phyloP scores from a whole-genome alignment of 495 filamentous ascomycete genomes.

The Stereocaulon alpinum region DNA sequence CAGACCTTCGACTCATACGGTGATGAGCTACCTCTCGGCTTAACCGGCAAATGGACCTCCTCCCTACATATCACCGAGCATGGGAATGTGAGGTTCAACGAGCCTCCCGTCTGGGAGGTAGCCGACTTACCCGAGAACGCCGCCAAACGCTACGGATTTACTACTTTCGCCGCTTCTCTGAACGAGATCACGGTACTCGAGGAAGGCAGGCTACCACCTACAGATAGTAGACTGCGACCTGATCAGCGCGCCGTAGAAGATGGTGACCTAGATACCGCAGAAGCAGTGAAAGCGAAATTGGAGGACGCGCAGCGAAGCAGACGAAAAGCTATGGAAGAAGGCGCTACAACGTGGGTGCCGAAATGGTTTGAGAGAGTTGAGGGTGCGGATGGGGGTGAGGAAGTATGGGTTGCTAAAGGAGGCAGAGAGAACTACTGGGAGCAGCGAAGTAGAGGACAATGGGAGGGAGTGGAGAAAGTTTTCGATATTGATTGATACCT shows the following conservation, averaged over 20 bases:
- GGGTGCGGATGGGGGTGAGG: slow-evolving; percentile 45
- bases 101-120: slow-evolving; percentile 57
- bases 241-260: slow-evolving; percentile 84
- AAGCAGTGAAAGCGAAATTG: slow-evolving; percentile 68
- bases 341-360: slow-evolving; percentile 58
- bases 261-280: slow-evolving; percentile 72
- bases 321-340: slow-evolving; percentile 62
- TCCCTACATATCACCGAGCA: slow-evolving; percentile 52
- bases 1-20: slow-evolving; percentile 58
- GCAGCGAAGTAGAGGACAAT: slow-evolving; percentile 56
- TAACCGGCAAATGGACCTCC: slow-evolving; percentile 77
- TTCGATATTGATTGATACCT: slow-evolving; percentile 39
- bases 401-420: slow-evolving; percentile 67
- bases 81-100: slow-evolving; percentile 41
- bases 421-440: slow-evolving; percentile 92
- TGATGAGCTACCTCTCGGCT: slow-evolving; percentile 45
- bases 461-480: slow-evolving; percentile 61
- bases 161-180: slow-evolving; percentile 70
- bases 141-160: slow-evolving; percentile 72
- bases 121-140: slow-evolving; percentile 67
- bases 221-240: slow-evolving; percentile 75
- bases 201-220: slow-evolving; percentile 57
- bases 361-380: slow-evolving; percentile 69
- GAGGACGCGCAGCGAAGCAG: slow-evolving; percentile 78
- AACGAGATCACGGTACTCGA: slow-evolving; percentile 86